Evolutionary conservation across 1,139 yeast species (phyloP).

Genomic region (Kurtzmaniella quercitrusa): DNA sequence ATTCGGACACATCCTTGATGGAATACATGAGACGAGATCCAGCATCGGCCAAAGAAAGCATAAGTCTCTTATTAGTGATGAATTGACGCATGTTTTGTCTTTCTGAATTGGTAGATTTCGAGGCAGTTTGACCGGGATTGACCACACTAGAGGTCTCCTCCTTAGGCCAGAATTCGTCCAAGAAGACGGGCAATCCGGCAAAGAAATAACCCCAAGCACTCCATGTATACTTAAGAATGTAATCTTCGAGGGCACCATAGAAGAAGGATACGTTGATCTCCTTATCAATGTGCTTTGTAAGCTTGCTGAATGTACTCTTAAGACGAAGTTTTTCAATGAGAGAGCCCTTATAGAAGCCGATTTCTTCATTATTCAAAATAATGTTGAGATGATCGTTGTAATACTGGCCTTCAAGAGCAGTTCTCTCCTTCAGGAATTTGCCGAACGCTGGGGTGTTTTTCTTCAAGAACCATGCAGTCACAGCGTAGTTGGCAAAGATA

Average conservation of each 20-base stretch:
- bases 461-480: slow-evolving; percentile 75
- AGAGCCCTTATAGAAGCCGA: slow-evolving; percentile 91
- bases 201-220: slow-evolving; percentile 89
- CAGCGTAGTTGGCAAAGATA: slow-evolving; percentile 72
- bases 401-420: slow-evolving; percentile 83
- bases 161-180: slow-evolving; percentile 40
- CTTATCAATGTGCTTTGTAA: slow-evolving; percentile 42
- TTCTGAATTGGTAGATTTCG: slow-evolving; percentile 22
- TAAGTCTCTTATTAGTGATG: slow-evolving; percentile 82
- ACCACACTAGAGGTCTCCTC: slow-evolving; percentile 7
- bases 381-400: slow-evolving; percentile 82
- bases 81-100: slow-evolving; percentile 77
- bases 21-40: slow-evolving; percentile 97
- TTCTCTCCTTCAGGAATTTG: slow-evolving; percentile 65
- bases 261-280: slow-evolving; percentile 50
- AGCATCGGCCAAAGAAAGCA: slow-evolving; percentile 91
- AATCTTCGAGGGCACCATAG: slow-evolving; percentile 79
- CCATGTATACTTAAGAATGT: slow-evolving; percentile 88
- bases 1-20: slow-evolving; percentile 84
- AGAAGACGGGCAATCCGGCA: slow-evolving; percentile 79
- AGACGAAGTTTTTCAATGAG: slow-evolving; percentile 73
- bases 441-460: slow-evolving; percentile 83
- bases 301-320: slow-evolving; percentile 50
- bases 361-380: slow-evolving; percentile 87
- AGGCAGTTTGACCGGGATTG: background rate